Percentiles rank a stretch among this genome's conserved stretches.
These are phyloP conservation scores for Nemophila menziesii DNA, from an alignment of 257 asterid genomes.

Conservation along the genomic window DNA sequence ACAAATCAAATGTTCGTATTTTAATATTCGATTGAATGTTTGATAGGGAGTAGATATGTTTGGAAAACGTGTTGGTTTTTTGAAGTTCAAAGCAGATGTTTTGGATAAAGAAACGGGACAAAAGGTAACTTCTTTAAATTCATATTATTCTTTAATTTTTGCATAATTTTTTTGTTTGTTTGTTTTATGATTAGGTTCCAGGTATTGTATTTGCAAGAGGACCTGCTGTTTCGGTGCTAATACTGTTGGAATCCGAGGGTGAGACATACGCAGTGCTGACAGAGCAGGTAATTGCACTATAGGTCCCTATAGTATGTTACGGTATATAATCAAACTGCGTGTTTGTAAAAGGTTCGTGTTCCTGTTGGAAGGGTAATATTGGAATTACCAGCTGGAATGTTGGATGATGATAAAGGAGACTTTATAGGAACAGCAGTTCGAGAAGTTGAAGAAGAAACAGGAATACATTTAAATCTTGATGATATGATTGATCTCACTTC, in stretches of 20 bases:
- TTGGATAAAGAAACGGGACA: slow-evolving; percentile 62
- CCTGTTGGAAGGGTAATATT: slow-evolving; percentile 87
- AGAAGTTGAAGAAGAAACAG: slow-evolving; percentile 95
- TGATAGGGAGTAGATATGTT: slow-evolving; percentile 86
- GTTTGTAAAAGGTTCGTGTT: slow-evolving; percentile 58
- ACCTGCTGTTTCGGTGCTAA: slow-evolving; percentile 90
- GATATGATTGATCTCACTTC: slow-evolving; percentile 78
- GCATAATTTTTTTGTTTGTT: not conserved
- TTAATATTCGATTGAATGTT: not conserved
- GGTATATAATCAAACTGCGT: slow-evolving; percentile 5
- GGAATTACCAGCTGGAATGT: slow-evolving; percentile 95
- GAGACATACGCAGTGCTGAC: slow-evolving; percentile 86
- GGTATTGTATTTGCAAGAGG: slow-evolving; percentile 93
- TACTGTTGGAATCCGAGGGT: slow-evolving; percentile 74
- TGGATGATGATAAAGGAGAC: slow-evolving; percentile 88
- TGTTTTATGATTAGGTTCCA: slow-evolving; percentile 45
- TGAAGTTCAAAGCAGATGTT: slow-evolving; percentile 82
- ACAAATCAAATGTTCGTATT: not conserved
- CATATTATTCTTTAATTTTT: too few species aligned
- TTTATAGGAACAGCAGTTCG: slow-evolving; percentile 87
- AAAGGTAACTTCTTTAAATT: slow-evolving; percentile 25
- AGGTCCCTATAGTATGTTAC: not conserved
- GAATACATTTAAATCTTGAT: slow-evolving; percentile 48
- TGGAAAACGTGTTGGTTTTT: slow-evolving; percentile 84
- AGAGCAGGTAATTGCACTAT: slow-evolving; percentile 48